Conservation (phyloP, 2,329 filamentous ascomycete species). For the Cladosporium halotolerans region DNA sequence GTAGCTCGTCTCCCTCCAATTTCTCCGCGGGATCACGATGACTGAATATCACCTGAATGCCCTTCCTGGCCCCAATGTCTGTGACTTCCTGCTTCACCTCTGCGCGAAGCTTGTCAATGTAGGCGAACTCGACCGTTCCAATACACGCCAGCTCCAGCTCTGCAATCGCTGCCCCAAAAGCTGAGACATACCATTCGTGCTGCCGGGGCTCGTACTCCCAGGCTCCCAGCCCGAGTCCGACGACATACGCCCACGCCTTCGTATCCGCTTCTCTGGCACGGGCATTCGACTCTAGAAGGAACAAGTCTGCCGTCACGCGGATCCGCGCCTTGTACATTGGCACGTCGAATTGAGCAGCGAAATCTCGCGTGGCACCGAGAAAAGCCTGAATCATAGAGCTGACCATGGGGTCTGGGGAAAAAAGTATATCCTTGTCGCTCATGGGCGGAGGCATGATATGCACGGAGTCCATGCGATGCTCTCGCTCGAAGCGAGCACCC, state of each 20-base stretch:
- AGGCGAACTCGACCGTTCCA: constrained; percentile 28
- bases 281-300: constrained; percentile 25
- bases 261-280: constrained; percentile 18
- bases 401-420: constrained; percentile 17
- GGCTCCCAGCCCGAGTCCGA: constrained; percentile 30
- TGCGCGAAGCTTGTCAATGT: constrained; percentile 7
- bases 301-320: constrained; percentile 25
- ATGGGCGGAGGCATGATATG: constrained; percentile 17
- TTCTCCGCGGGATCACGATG: constrained; percentile 26
- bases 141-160: constrained; percentile 17
- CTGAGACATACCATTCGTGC: constrained; percentile 21
- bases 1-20: constrained; percentile 19
- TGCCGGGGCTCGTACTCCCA: constrained; percentile 23
- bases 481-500: constrained; percentile 28
- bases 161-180: constrained; percentile 20
- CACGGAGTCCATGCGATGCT: constrained; percentile 26
- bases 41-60: constrained; percentile 24
- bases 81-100: constrained; percentile 7
- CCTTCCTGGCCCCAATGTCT: constrained; percentile 11
- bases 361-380: constrained; percentile 14
- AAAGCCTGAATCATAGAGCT: constrained; percentile 19
- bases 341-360: constrained; percentile 13
- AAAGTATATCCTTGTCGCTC: background rate
- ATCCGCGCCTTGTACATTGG: constrained; percentile 25
- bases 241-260: constrained; percentile 26